Evolutionary conservation across 2,329 filamentous ascomycete species (phyloP).

Genomic region (Sordariomycetes sp.): DNA sequence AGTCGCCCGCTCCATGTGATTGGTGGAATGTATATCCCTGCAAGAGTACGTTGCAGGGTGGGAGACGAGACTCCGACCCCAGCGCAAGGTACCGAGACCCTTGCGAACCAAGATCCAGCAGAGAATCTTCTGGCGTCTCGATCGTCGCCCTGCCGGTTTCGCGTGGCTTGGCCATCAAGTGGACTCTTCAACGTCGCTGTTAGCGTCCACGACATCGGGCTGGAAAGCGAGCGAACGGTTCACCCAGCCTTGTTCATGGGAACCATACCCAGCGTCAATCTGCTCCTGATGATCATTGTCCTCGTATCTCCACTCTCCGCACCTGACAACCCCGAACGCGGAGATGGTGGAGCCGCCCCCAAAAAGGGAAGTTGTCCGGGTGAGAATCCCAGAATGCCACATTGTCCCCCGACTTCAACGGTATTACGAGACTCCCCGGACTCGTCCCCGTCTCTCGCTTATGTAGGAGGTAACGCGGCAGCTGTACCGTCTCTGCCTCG

Average conservation of each 20-base stretch:
- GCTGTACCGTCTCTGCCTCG: background rate
- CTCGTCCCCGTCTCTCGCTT: background rate
- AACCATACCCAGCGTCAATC: background rate
- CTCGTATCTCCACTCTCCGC: background rate
- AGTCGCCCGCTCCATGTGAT: background rate
- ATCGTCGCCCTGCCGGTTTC: no score
- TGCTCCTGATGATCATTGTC: background rate
- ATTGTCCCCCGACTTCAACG: background rate
- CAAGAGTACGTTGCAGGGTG: no score
- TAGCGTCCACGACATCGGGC: no score
- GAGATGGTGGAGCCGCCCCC: constrained; percentile 1
- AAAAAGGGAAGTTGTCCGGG: background rate
- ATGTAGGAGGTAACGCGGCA: background rate
- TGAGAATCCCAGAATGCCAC: background rate
- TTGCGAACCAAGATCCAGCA: no score
- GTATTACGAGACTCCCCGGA: background rate
- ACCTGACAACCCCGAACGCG: background rate
- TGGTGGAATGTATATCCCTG: background rate
- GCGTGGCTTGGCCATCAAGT: no score
- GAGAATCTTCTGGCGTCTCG: no score
- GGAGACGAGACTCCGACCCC: no score
- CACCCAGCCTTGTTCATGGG: background rate
- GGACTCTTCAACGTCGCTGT: no score
- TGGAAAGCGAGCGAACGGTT: no score
- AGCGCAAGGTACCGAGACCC: no score